phyloP scores from a whole-genome alignment of 306 rosid genomes.

The Erythrophleum fordii region DNA sequence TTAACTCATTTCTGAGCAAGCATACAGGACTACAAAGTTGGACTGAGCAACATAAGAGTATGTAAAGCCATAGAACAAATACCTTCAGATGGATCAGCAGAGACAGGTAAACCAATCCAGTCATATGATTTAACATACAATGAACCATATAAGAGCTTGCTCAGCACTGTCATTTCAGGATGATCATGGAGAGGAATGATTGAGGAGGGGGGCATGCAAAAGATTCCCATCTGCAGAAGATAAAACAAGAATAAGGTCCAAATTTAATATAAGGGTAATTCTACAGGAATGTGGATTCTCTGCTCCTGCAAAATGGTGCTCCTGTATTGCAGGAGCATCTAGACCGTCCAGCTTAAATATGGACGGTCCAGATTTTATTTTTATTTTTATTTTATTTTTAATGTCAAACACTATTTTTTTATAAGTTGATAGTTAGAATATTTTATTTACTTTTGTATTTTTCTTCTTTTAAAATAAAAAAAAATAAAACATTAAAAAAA shows the following conservation, averaged over 20 bases:
- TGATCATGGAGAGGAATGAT: constrained; percentile 94
- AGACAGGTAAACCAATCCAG: constrained; percentile 77
- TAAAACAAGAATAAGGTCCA: constrained; percentile 10
- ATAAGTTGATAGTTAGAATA: no score
- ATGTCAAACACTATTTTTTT: no score
- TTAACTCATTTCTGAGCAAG: background rate
- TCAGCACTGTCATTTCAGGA: constrained; percentile 95
- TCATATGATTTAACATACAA: constrained; percentile 82
- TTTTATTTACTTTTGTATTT: no score
- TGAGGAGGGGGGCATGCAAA: constrained; percentile 93
- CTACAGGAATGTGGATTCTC: no score
- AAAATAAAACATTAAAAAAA: no score
- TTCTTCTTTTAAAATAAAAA: no score
- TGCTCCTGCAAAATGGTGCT: no score
- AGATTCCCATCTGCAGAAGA: constrained; percentile 84
- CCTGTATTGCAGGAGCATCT: no score
- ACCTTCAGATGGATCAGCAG: constrained; percentile 71
- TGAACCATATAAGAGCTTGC: constrained; percentile 96
- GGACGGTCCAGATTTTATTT: no score
- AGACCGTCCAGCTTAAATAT: no score
- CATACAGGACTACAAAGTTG: constrained; percentile 27
- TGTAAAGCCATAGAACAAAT: constrained; percentile 35
- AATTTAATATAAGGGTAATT: background rate
- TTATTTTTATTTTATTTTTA: no score
- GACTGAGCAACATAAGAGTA: constrained; percentile 11